Evolutionary conservation across 257 asterid species (phyloP).

Genomic region (Solanum dulcamara): DNA sequence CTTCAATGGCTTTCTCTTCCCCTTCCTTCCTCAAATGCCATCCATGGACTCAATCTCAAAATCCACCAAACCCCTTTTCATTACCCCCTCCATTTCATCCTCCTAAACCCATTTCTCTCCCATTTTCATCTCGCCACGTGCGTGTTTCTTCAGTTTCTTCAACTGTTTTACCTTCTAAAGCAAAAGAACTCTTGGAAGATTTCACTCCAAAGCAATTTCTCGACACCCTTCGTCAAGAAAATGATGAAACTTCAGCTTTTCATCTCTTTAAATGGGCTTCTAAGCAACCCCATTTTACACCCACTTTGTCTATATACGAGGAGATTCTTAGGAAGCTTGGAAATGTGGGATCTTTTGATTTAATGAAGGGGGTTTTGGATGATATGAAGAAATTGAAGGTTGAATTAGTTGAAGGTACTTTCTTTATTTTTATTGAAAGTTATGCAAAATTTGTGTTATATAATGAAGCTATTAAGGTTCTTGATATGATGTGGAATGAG

Average conservation of each 20-base stretch:
- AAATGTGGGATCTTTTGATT: slow-evolving; percentile 49
- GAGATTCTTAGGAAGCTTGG: slow-evolving; percentile 68
- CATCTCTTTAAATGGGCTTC: slow-evolving; percentile 61
- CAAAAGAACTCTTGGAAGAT: slow-evolving; percentile 32
- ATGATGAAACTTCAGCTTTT: slow-evolving; percentile 53
- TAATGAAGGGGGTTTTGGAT: slow-evolving; percentile 40
- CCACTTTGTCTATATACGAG: slow-evolving; percentile 44
- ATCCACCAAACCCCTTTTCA: not conserved
- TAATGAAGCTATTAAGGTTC: slow-evolving; percentile 58
- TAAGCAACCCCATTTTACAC: slow-evolving; percentile 60
- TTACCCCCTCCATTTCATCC: not conserved
- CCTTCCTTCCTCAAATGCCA: slow-evolving; percentile 46
- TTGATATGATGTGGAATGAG: slow-evolving; percentile 57
- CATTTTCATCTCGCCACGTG: slow-evolving; percentile 2
- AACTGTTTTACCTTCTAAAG: slow-evolving; percentile 10
- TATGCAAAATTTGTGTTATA: slow-evolving; percentile 55
- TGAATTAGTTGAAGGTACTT: slow-evolving; percentile 39
- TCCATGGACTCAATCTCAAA: slow-evolving; percentile 27
- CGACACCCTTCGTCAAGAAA: slow-evolving; percentile 48
- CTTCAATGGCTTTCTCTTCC: slow-evolving; percentile 57
- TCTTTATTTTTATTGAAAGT: slow-evolving; percentile 53
- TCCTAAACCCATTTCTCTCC: slow-evolving; percentile 9
- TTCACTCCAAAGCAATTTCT: slow-evolving; percentile 55
- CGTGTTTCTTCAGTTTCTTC: slow-evolving; percentile 22
- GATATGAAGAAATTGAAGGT: slow-evolving; percentile 41